Percentiles rank a stretch among this genome's conserved stretches.
Conservation (phyloP, 768 basidiomycete species). For the Lactifluus rugatus region DNA sequence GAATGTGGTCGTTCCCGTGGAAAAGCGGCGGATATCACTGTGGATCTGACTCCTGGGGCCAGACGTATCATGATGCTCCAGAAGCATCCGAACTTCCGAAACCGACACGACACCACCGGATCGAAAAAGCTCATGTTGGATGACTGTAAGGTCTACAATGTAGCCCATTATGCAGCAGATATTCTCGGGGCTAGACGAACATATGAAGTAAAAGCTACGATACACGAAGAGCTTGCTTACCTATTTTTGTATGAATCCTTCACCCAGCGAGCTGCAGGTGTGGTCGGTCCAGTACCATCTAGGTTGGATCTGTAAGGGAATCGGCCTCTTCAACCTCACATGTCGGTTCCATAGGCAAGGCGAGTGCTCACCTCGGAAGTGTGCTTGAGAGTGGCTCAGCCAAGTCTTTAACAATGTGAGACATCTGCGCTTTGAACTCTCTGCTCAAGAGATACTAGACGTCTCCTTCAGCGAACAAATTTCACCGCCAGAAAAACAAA, state of each 20-base stretch:
- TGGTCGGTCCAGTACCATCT: background rate
- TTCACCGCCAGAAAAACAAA: background rate
- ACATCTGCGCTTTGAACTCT: conserved; percentile 1
- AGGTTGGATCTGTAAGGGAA: background rate
- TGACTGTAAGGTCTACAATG: conserved; percentile 1
- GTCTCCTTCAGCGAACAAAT: background rate
- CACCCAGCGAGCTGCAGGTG: background rate
- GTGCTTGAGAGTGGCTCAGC: background rate
- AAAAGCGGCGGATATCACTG: background rate
- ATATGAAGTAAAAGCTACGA: background rate
- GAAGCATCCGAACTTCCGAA: background rate
- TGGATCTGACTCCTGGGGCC: background rate
- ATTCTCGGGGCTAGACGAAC: background rate
- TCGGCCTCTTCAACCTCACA: background rate
- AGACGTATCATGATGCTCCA: background rate
- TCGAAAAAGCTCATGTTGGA: background rate
- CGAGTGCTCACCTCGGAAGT: background rate
- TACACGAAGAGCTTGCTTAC: background rate
- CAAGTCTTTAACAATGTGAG: background rate
- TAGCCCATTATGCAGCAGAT: conserved; percentile 2
- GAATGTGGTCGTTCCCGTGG: background rate
- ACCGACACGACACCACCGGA: background rate
- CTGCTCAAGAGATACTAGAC: background rate
- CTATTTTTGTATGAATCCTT: background rate
- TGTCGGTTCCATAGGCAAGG: background rate